Percentiles rank a stretch among this genome's conserved stretches.
These are phyloP conservation scores for Artemisia tridentata DNA, from an alignment of 129 eudicot genomes.

Conservation along the genomic window DNA sequence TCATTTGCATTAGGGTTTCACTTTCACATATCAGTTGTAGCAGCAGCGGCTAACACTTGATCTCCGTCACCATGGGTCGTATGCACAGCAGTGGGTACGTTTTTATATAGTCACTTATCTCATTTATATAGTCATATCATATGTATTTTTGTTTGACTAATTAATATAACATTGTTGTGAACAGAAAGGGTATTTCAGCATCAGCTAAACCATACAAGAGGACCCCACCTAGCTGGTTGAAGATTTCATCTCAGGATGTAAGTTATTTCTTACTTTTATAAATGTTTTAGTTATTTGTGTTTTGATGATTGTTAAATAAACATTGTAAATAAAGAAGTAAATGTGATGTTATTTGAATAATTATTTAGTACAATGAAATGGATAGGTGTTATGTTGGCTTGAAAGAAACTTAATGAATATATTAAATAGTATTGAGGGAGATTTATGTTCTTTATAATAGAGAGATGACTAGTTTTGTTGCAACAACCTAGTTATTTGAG, in stretches of 20 bases:
- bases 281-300: background rate
- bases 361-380: no score
- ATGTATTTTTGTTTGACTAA: background rate
- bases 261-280: background rate
- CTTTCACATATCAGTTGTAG: no score
- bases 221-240: constrained; percentile 62
- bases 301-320: background rate
- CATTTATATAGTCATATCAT: background rate
- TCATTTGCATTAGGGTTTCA: constrained; percentile 32
- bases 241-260: constrained; percentile 63
- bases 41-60: constrained; percentile 22
- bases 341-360: no score
- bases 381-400: no score
- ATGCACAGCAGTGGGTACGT: constrained; percentile 40
- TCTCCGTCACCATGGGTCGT: constrained; percentile 40
- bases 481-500: background rate
- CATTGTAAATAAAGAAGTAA: background rate
- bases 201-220: constrained; percentile 75
- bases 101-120: background rate
- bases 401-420: no score
- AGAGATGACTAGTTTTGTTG: background rate
- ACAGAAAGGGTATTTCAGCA: constrained; percentile 73
- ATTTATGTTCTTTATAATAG: background rate
- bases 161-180: background rate
- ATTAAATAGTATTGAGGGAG: no score